phyloP scores from a whole-genome alignment of 108 stramenopile genomes.

The Nitzschia putrida region DNA sequence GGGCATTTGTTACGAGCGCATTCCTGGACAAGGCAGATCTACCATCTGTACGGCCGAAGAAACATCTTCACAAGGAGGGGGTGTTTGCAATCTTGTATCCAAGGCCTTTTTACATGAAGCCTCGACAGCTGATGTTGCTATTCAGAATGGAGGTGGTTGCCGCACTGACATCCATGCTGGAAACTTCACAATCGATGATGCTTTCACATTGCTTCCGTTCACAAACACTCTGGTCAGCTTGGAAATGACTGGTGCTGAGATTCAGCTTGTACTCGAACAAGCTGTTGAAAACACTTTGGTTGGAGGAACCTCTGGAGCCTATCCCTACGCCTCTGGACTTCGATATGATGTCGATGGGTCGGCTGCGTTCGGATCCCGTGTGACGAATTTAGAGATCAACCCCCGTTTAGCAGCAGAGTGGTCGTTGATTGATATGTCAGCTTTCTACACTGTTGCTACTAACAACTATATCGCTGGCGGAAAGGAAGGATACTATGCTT shows the following conservation, averaged over 20 bases:
- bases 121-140: constrained; percentile 45
- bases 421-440: constrained; percentile 33
- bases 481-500: constrained; percentile 46
- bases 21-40: too few species aligned
- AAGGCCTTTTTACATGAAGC: constrained; percentile 43
- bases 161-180: constrained; percentile 40
- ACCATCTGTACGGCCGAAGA: constrained; percentile 18
- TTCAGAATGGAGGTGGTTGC: constrained; percentile 48
- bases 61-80: constrained; percentile 37
- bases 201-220: constrained; percentile 49
- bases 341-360: constrained; percentile 43
- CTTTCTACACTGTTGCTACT: constrained; percentile 46
- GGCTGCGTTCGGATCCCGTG: constrained; percentile 13
- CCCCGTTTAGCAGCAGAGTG: constrained; percentile 35
- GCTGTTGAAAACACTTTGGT: constrained; percentile 23
- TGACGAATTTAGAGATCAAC: constrained; percentile 48
- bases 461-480: constrained; percentile 48
- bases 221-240: constrained; percentile 51
- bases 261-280: constrained; percentile 48
- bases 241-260: constrained; percentile 43
- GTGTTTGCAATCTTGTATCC: constrained; percentile 48
- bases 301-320: constrained; percentile 27
- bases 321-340: constrained; percentile 54
- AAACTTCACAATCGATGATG: constrained; percentile 38
- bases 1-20: too few species aligned